Conservation (phyloP, 2,329 filamentous ascomycete genomes). For the Zasmidium citrigriseum region DNA sequence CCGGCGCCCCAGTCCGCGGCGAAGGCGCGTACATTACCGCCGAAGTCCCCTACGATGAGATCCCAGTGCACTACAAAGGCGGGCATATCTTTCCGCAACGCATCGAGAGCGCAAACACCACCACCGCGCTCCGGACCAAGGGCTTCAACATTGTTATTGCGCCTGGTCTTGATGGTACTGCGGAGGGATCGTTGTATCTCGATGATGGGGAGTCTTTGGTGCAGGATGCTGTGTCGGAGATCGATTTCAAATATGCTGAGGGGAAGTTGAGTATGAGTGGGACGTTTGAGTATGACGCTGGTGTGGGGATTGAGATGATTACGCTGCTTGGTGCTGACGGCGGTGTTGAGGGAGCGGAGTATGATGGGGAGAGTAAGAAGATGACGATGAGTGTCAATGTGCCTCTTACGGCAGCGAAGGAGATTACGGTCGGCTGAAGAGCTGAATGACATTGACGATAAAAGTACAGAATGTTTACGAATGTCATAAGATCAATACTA, state of each 20-base stretch:
- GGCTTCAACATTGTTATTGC: slow-evolving; percentile 72
- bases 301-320: slow-evolving; percentile 14
- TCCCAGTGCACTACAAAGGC: slow-evolving; percentile 68
- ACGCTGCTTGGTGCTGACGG: neutral
- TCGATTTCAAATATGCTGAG: slow-evolving; percentile 60
- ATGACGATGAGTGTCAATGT: slow-evolving; percentile 16
- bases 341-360: neutral
- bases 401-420: slow-evolving; percentile 11
- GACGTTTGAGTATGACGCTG: slow-evolving; percentile 54
- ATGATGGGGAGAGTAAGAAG: slow-evolving; percentile 14
- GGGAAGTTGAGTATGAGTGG: slow-evolving; percentile 56
- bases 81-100: slow-evolving; percentile 65
- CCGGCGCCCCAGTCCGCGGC: slow-evolving; percentile 48
- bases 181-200: slow-evolving; percentile 69
- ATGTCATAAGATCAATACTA: too few species aligned
- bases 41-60: slow-evolving; percentile 51
- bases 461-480: too few species aligned
- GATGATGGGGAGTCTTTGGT: slow-evolving; percentile 73
- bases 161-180: slow-evolving; percentile 61
- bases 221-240: slow-evolving; percentile 56
- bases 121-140: slow-evolving; percentile 60
- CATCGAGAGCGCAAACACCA: slow-evolving; percentile 59
- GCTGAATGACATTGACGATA: too few species aligned
- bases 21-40: slow-evolving; percentile 45
- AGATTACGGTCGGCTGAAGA: neutral